Base-by-base conservation (phyloP, 495 filamentous ascomycete genomes). In the Aspergillus affinis region DNA sequence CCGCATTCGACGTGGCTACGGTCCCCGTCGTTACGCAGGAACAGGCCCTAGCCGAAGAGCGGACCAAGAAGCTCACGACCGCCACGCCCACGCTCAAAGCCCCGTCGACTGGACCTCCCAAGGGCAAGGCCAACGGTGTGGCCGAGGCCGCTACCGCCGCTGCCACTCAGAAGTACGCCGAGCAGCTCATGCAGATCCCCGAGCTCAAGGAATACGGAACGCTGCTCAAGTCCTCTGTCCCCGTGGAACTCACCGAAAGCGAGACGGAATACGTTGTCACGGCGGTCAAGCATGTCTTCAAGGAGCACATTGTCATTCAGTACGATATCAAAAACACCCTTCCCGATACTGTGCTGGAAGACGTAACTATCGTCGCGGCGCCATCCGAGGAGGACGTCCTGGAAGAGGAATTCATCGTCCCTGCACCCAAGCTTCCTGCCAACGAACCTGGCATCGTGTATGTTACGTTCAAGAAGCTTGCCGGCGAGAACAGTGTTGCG, bases 241-340 rank as follows among this genome's bases (percentile, higher is more conserved):
- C 89, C 51, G 90, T 96, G 48, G 93, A 97, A 73, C 84, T 99
- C 30, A 97, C 94, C 21, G 94, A 99, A 73, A 90, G 90, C 61
- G 94, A 98, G 74, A 97, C 94, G 17, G 94, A 99, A 76, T 99
- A 99, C 65, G 92, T 97, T 50, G 95, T 98, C 45, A 83, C 82
- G 18, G 90, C 91, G 10, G 82, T 97, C 74, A 99, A 98, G 78
- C 95, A 99, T 66, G 88, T 98, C 67, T 98, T 96, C 86, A 93
- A 93, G 74, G 90, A 96, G 69, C 90, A 98, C 67, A 82, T 98
- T 62, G 95, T 99, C 15, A 77, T 99, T 53, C 95, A 99, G 72
- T 98, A 96, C 75, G 91, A 97, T 66, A 86, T 99, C 72, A 97
- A 97, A 80, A 99, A 99, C 78, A 99, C 95, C 4, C 84, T 99